Evolutionary conservation across 202 grass and related monocot species (phyloP).

Genomic region (Schoenoplectus triqueter): DNA sequence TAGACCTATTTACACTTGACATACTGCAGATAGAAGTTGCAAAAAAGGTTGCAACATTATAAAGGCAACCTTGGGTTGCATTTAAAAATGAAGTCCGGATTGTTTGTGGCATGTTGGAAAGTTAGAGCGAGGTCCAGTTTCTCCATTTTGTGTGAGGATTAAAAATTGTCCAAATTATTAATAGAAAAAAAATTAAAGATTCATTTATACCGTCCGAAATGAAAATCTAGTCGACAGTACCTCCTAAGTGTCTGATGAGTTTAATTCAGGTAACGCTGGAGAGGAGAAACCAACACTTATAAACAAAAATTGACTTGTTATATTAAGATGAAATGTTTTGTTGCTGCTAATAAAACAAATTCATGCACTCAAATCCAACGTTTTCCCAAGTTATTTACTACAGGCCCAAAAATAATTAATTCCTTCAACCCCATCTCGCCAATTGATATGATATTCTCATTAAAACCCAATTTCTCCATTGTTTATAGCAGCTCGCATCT

Average conservation of each 20-base stretch:
- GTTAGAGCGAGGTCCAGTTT: background rate
- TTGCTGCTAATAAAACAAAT: background rate
- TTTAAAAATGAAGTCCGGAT: background rate
- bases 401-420: background rate
- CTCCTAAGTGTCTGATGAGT: no score
- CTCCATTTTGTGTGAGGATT: no score
- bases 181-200: no score
- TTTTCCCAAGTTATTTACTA: background rate
- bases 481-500: background rate
- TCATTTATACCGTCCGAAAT: no score
- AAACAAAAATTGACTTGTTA: no score
- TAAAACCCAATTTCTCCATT: background rate
- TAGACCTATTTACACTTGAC: background rate
- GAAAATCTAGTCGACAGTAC: no score
- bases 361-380: background rate
- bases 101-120: background rate
- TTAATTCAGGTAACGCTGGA: no score
- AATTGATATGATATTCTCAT: background rate
- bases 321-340: no score
- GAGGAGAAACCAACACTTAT: no score
- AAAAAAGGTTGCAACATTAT: conserved; percentile 22
- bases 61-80: conserved; percentile 15
- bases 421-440: background rate
- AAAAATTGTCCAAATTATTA: no score
- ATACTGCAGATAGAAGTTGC: conserved; percentile 20